Evolutionary conservation across 2,329 filamentous ascomycete genomes (phyloP), one percentile per base, ranked within the genome.

Genomic region (Penicillium sp.): DNA sequence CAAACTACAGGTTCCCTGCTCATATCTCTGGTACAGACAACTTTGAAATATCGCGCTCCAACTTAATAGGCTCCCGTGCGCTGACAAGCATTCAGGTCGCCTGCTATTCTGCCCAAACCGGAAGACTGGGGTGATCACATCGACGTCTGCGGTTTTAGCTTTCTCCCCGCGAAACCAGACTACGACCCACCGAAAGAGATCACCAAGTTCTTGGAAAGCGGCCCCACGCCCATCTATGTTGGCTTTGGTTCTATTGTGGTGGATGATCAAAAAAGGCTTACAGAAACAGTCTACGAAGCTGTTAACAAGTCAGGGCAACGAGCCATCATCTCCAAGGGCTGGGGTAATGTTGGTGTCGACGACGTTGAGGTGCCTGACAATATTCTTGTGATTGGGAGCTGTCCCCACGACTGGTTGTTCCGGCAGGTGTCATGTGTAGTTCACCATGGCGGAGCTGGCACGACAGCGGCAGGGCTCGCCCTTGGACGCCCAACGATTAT

Each of bases 341-440:
- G 89, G 90, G 88, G 89, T 42, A 88, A 88, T 0, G 75, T 95
- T 6, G 89, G 88, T 28, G 85, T 81, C 0, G 85, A 89, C 58
- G 74, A 82, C 29, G 64, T 86, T 3, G 79, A 78, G 1, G 69
- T 89, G n/a, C 88, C 88, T 0, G 81, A 89, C 2, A 81, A 82
- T 4, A 82, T 94, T 1, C 88, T 87, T 63, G 88, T 94, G 81
- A 75, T 95, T 34, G 88, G 86, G 9, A 93, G 91, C 60, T 83
- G 84, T 39, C 89, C 89, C 1, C 90, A 95, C 53, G 90, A 95
- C 68, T 95, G 89, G 89, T 71, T 95, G 0, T 95, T 95, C 67
- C 77, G 88, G 54, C 83, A 79, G 34, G 88, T 94, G 1, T 85
- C 86, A 0, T 84, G 82, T 38, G 89, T 95, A 1, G 85, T 93